Evolutionary conservation across 2,329 filamentous ascomycete genomes (phyloP), one percentile per base, ranked within the genome.

Genomic region (Coniella lustricola): DNA sequence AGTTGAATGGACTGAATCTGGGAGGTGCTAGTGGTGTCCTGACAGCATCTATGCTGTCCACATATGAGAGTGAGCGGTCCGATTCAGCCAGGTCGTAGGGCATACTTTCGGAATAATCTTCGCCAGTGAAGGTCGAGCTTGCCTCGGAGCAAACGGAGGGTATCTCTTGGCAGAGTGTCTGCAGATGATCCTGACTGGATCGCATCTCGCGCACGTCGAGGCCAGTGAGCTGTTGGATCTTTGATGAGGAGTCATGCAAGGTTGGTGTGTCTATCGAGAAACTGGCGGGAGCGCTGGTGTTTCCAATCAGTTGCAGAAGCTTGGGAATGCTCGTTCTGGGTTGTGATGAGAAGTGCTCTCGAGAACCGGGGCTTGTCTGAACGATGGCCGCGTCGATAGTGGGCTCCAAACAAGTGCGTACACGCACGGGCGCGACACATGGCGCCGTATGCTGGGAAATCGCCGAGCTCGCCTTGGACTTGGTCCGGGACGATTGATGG

Each of bases 161-260:
- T 2, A 52, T 44, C 1, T 55, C 55, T 3, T 50, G 39, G 7
- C 37, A 29, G 14, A 47, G 13, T 10, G 33, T 36, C 17, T 25
- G 39, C 17, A n/a, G 35, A 29, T 45, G 34, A 45, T n/a, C 39
- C 46, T 43, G 17, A 21, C 50, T 50, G 17, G 48, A 32, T 21
- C 46, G 51, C 32, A 50, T 54, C 8, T 48, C 46, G 16, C 45
- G 60, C n/a, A 71, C 38, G 35, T 69, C 65, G 22, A 66, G 59
- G 1, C 70, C 71, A 4, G 61, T 72, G 13, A 74, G 61, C 54
- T 71, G 67, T 31, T 64, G 61, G 36, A 72, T 60, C 58, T 73
- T 74, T 37, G 60, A 59, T 0, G 63, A 62, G 0, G 69, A 66
- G 36, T 55, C 57, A 41, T 64, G 62, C 10, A 60, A 49, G 0